phyloP scores from a whole-genome alignment of 164 flowering plant genomes.

The Cinnamomum micranthum region DNA sequence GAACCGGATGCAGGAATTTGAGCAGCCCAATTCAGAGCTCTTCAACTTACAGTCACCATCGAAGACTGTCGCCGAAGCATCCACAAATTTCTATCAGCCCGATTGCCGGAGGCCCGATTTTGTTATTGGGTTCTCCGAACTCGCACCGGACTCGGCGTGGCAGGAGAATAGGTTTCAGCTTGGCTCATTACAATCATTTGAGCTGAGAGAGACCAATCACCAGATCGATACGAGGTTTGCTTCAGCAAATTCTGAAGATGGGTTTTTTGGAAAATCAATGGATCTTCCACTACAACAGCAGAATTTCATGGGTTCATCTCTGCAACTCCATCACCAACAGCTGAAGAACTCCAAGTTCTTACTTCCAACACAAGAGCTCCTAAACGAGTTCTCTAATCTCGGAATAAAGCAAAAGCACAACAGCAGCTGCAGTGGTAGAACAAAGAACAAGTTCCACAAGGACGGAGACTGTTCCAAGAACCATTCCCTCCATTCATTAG shows the following conservation, averaged over 20 bases:
- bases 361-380: slow-evolving; percentile 69
- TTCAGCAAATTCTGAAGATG: slow-evolving; percentile 23
- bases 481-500: slow-evolving; percentile 45
- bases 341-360: slow-evolving; percentile 67
- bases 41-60: slow-evolving; percentile 13
- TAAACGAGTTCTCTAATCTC: slow-evolving; percentile 77
- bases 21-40: slow-evolving; percentile 7
- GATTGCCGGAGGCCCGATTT: slow-evolving; percentile 9
- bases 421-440: slow-evolving; percentile 6
- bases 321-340: slow-evolving; percentile 19
- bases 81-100: slow-evolving; percentile 20
- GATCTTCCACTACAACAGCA: slow-evolving; percentile 16
- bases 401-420: slow-evolving; percentile 32
- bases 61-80: slow-evolving; percentile 2
- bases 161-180: slow-evolving; percentile 18
- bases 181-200: slow-evolving; percentile 45
- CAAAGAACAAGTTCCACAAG: slow-evolving; percentile 25
- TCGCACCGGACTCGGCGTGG: slow-evolving; percentile 17
- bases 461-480: slow-evolving; percentile 18
- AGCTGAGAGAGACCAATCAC: slow-evolving; percentile 34
- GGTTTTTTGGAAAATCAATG: slow-evolving; percentile 29
- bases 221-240: slow-evolving; percentile 8
- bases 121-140: slow-evolving; percentile 10
- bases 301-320: neutral
- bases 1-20: slow-evolving; percentile 10